Base-by-base conservation (phyloP, 768 basidiomycete species). In the Pleurotus eryngii region DNA sequence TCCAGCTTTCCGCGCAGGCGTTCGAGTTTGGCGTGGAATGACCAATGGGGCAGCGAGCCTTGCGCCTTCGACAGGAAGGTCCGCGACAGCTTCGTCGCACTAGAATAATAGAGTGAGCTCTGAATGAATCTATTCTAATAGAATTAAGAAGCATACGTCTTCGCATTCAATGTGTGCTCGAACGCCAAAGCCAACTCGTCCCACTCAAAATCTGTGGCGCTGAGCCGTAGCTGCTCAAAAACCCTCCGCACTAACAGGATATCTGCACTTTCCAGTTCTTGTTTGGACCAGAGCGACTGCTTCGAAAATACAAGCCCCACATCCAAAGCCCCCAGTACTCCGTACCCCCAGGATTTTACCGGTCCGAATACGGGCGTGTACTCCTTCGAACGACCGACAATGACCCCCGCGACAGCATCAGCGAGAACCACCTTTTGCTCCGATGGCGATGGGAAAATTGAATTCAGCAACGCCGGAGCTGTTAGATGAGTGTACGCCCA, bases 11-110 rank as follows among this genome's bases (percentile, higher is more conserved):
- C 85, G 7, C 89, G 84, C 45, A 85, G 67, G 30, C 80, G 77
- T 65, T 93, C 88, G 15, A 94, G 76, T 50, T 81, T 83, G 11
- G 87, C 89, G 70, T 92, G 90, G n/a, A 78, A 77, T n/a, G 76
- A 76, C 92, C 92, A 93, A 55, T 81, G 85, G 8, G 67, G 67
- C 37, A 87, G 62, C 5, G 89, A 89, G 46, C 84, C 79, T 17
- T 78, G 81, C 39, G 76, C 71, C 1, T 61, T 65, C 3, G 87
- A 81, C 22, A 94, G 77, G 18, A 90, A 73, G 2, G 70, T 67
- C 37, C 85, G 86, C 7, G 92, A 93, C 39, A 84, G 71, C 68
- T 86, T 90, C 30, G 85, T 57, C 6, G 90, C 87, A 61, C 90
- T 92, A 58, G 46, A 58, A 37, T 12, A 35, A 43, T 50, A 43